phyloP scores from a whole-genome alignment of 2,329 filamentous ascomycete genomes.

The Macrophomina tecta region DNA sequence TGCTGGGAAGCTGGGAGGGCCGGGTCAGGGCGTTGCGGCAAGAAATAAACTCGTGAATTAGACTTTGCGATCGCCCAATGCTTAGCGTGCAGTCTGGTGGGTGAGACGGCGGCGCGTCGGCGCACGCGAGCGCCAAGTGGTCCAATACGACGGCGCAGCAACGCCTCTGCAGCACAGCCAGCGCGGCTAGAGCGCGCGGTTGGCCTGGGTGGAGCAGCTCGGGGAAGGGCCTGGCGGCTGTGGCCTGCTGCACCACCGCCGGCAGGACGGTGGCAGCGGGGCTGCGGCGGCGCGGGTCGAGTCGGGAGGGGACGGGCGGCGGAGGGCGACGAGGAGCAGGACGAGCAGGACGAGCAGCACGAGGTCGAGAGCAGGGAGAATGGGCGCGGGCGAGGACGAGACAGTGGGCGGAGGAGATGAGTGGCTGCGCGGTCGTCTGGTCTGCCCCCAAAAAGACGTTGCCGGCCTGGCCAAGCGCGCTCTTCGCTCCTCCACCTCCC shows the following conservation, averaged over 20 bases:
- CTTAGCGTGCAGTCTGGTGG: neutral
- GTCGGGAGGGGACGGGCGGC: no score
- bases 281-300: no score
- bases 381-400: no score
- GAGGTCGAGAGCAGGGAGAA: no score
- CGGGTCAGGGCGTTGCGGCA: neutral
- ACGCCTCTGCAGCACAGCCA: neutral
- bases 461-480: no score
- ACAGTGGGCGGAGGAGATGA: neutral
- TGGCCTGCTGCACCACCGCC: neutral
- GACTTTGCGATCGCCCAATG: slow-evolving; percentile 12
- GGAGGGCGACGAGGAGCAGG: no score
- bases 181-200: neutral
- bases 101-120: slow-evolving; percentile 20
- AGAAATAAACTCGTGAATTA: slow-evolving; percentile 9
- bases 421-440: neutral
- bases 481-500: no score
- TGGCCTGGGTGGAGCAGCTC: neutral
- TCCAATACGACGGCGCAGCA: neutral
- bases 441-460: neutral
- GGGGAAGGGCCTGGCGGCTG: neutral
- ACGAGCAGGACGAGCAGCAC: no score
- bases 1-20: neutral
- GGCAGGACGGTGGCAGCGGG: no score
- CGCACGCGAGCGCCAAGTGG: neutral